Evolutionary conservation across 2,329 filamentous ascomycete species (phyloP), one percentile per base, ranked within the genome.

Genomic region (Ophiostoma tasmaniense): DNA sequence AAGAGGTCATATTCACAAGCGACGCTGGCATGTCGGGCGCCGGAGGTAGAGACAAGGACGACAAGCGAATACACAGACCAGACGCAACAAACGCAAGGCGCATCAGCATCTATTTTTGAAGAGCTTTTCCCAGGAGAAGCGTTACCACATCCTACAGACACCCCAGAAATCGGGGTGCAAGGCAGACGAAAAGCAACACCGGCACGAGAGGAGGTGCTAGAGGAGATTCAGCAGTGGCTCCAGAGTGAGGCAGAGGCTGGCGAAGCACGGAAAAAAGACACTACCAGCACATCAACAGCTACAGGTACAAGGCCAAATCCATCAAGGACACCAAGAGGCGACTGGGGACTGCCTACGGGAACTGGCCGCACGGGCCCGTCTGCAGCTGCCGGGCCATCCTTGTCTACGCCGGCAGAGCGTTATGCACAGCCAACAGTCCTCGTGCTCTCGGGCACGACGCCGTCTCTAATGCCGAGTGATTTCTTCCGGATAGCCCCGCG

Each of bases 401-500:
- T 37, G 61, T 35, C 61, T 13, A 20, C 13, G 8, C 30, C 30
- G 4, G 30, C 61, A 22, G 30, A 35, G 20, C 61, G 61, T 2
- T 35, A 39, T 22, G 28, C 50, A n/a, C 65, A 68, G 50, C 73
- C 75, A 30, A 73, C 74, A 1, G 72, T 78, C 8, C 80, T 93
- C 55, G 80, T 88, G 59, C 78, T 93, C 50, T 80, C 80, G 25
- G 84, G 85, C 52, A 83, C 86, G 7, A 86, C 85, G 73, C 82
- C 82, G 69, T 83, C 84, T 25, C 81, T 93, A 61, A 80, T 81
- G 25, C 85, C 89, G 73, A 85, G 84, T 72, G 91, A 94, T 78
- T 93, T 94, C 77, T 83, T 86, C 72, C 87, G 90, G 68, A 78
- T 93, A 22, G 83, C 87, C 5, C 84, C 84, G 83, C 73, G 86